phyloP scores from a whole-genome alignment of 2,329 filamentous ascomycete species.

The Drechslerella dactyloides region DNA sequence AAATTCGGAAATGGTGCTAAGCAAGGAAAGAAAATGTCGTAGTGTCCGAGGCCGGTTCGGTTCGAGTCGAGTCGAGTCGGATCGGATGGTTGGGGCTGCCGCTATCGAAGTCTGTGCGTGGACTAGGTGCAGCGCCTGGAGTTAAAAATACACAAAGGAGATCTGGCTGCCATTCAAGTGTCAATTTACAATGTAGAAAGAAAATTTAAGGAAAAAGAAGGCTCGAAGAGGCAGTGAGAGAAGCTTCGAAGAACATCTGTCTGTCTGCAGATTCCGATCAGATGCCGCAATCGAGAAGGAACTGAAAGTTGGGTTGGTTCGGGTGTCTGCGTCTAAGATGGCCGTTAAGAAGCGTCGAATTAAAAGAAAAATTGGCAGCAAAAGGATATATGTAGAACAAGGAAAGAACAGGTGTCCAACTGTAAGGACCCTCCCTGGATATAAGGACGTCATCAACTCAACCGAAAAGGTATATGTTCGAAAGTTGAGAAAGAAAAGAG shows the following conservation, averaged over 20 bases:
- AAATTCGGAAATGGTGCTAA: not conserved
- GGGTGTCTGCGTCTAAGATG: slow-evolving; percentile 35
- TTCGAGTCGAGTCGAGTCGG: slow-evolving; percentile 3
- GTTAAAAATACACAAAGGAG: slow-evolving; percentile 45
- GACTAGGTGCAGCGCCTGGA: slow-evolving; percentile 5
- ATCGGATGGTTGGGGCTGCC: no score
- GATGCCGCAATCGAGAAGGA: slow-evolving; percentile 20
- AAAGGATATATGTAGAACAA: slow-evolving; percentile 26
- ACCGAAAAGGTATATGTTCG: slow-evolving; percentile 23
- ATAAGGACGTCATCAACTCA: slow-evolving; percentile 42
- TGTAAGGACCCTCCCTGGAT: slow-evolving; percentile 35
- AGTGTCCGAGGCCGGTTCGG: slow-evolving; percentile 8
- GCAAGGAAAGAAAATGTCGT: not conserved
- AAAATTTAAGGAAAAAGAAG: slow-evolving; percentile 28
- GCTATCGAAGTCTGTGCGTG: slow-evolving; percentile 18
- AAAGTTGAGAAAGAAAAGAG: slow-evolving; percentile 8
- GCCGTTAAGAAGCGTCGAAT: slow-evolving; percentile 46
- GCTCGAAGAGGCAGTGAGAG: slow-evolving; percentile 18
- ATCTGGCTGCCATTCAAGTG: slow-evolving; percentile 35
- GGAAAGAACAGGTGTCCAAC: slow-evolving; percentile 4
- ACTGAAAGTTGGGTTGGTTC: slow-evolving; percentile 21
- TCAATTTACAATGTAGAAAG: slow-evolving; percentile 47
- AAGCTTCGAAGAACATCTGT: slow-evolving; percentile 27
- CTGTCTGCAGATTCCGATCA: slow-evolving; percentile 11
- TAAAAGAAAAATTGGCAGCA: slow-evolving; percentile 29